phyloP scores from a whole-genome alignment of 108 stramenopile species.

The Pseudonitzschia delicatissima region DNA sequence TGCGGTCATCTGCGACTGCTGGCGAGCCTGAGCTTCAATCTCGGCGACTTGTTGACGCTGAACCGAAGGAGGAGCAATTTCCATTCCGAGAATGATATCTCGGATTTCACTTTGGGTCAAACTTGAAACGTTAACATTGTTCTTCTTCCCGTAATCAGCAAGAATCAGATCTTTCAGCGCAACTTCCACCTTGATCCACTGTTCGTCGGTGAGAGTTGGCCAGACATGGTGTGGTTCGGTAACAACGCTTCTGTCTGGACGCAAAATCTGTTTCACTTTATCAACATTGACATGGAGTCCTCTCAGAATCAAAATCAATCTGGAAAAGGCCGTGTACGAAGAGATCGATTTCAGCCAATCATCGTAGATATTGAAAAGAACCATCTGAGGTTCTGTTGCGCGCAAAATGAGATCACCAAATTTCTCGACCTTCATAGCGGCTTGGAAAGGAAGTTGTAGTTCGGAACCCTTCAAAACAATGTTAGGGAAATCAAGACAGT shows the following conservation, averaged over 20 bases:
- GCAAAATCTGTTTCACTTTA: constrained; percentile 95
- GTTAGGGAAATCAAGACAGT: constrained; percentile 98
- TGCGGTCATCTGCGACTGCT: constrained; percentile 95
- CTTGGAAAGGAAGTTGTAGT: constrained; percentile 98
- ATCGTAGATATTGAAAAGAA: constrained; percentile 98
- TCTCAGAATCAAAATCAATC: constrained; percentile 96
- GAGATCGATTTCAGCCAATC: constrained; percentile 99
- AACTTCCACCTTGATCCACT: constrained; percentile 99
- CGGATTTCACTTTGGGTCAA: constrained; percentile 98
- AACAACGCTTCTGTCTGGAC: constrained; percentile 96
- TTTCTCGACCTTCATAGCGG: constrained; percentile 97
- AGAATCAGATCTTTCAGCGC: constrained; percentile 98
- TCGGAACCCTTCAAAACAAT: constrained; percentile 98
- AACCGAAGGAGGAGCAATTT: constrained; percentile 97
- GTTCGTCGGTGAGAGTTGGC: constrained; percentile 97
- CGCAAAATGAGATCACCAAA: constrained; percentile 97
- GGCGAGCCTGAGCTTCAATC: constrained; percentile 97
- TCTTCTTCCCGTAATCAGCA: constrained; percentile 98
- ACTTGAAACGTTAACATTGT: constrained; percentile 98
- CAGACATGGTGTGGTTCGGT: constrained; percentile 99
- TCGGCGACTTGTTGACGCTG: constrained; percentile 99
- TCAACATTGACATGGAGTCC: constrained; percentile 96
- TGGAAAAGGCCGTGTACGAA: constrained; percentile 98
- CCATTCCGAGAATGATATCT: constrained; percentile 99
- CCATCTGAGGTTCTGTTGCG: constrained; percentile 99